Evolutionary conservation across 2,329 filamentous ascomycete genomes (phyloP), one percentile per base, ranked within the genome.

Genomic region (Botrytis tulipae): DNA sequence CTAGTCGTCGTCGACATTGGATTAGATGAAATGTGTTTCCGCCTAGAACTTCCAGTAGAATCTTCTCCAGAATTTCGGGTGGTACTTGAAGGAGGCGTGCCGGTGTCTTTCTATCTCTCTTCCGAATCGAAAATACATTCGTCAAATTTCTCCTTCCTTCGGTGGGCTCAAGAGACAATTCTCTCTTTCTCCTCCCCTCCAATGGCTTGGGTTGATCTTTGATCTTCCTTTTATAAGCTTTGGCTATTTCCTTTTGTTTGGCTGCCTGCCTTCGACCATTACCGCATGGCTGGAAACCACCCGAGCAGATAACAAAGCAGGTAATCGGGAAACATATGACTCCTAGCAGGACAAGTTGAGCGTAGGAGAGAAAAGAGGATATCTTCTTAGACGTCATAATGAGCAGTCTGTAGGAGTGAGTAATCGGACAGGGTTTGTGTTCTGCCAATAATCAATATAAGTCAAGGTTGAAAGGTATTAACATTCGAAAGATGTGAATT

Each of bases 31-130:
- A 42, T 29, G 16, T 46, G 12, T 40, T 29, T 25, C 59, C 57
- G 9, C 59, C 69, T 51, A 65, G 46, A 35, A 71, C 70, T 22
- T 71, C 70, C 16, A 57, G 32, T 25, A 65, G 61, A 18, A 71
- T 44, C 8, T 51, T 46, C 12, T 40, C 32, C n/a, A 37, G 25
- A 29, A 65, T 40, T 20, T 65, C 60, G 8, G 32, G 16, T 35
- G 44, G 70, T 18, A 71, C 12, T 63, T 62, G 44, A 32, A 63
- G 25, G 35, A 65, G 25, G 44, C 16, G 8, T 40, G 44, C 7
- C 22, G n/a, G 25, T 20, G 18, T 35, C 12, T 44, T n/a, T 71
- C 25, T 5, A 37, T 18, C n/a, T 40, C 7, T 40, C 37, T 6
- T 57, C 5, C 9, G 16, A 20, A 9, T 40, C n/a, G 18, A 25